Conservation (phyloP, 169 alveolate species). For the Eimeria zaria region DNA sequence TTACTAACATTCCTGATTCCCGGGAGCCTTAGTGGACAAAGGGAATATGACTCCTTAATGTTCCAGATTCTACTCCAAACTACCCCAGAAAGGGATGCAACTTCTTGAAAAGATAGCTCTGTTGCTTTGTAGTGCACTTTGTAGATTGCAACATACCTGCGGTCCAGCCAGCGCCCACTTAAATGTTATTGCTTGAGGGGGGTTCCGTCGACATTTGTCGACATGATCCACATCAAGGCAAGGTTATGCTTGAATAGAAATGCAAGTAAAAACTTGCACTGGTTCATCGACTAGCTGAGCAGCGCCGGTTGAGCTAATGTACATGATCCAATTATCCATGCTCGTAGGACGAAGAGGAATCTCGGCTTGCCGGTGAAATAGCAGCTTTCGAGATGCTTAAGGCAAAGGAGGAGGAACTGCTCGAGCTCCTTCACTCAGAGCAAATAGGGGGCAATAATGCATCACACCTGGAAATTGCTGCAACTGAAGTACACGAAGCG, state of each 20-base stretch:
- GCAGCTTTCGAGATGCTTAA: slow-evolving; percentile 35
- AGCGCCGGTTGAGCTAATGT: background rate
- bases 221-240: background rate
- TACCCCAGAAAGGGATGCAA: too few species aligned
- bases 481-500: slow-evolving; percentile 59
- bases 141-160: too few species aligned
- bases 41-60: too few species aligned
- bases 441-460: background rate
- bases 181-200: background rate
- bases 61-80: too few species aligned
- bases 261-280: background rate
- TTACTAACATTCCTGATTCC: too few species aligned
- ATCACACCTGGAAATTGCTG: slow-evolving; percentile 32
- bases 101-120: too few species aligned
- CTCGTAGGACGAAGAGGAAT: slow-evolving; percentile 52
- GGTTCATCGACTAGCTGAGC: background rate
- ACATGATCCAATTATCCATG: background rate
- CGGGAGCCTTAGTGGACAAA: too few species aligned
- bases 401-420: slow-evolving; percentile 61
- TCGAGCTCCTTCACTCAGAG: slow-evolving; percentile 37
- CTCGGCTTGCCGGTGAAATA: slow-evolving; percentile 24
- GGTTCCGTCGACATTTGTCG: background rate
- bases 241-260: background rate
- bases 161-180: background rate
- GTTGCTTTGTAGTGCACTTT: too few species aligned